A percentile compares a stretch with the other conserved stretches of the same genome.
These are phyloP conservation scores for Cyclotella baltica DNA, from an alignment of 108 stramenopile genomes.

Conservation along the genomic window DNA sequence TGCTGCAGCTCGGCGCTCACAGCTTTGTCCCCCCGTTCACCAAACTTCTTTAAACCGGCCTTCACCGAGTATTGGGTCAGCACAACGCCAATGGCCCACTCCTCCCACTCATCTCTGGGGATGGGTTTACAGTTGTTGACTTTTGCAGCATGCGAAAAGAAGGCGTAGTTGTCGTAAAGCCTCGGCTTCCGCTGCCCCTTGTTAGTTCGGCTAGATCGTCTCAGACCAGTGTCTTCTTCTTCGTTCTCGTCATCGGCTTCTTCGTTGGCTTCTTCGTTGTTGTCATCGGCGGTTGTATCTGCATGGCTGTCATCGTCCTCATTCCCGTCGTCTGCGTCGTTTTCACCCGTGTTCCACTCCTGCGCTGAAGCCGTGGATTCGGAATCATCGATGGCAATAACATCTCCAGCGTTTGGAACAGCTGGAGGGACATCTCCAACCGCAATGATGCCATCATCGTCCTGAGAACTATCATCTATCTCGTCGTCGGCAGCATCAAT, in stretches of 20 bases:
- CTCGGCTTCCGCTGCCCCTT: background rate
- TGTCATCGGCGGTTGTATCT: no score
- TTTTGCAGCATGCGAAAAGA: background rate
- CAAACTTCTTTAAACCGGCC: no score
- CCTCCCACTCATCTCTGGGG: no score
- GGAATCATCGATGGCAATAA: background rate
- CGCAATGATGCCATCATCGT: background rate
- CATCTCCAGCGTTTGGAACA: background rate
- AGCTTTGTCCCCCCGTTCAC: background rate
- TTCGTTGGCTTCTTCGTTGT: no score
- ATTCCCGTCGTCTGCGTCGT: background rate
- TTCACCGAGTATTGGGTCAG: no score
- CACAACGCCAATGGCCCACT: no score
- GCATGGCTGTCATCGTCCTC: background rate
- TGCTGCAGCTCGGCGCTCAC: conserved; percentile 1
- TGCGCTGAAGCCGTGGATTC: background rate
- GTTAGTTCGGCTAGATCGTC: background rate
- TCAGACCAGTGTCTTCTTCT: background rate
- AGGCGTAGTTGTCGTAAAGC: no score
- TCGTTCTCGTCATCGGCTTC: background rate
- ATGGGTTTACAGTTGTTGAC: background rate
- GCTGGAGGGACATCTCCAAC: background rate
- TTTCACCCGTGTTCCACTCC: background rate
- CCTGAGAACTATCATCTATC: background rate
- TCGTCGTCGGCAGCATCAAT: conserved; percentile 10